phyloP scores from a whole-genome alignment of 208 protist genomes.

The Porcisia hertigi region DNA sequence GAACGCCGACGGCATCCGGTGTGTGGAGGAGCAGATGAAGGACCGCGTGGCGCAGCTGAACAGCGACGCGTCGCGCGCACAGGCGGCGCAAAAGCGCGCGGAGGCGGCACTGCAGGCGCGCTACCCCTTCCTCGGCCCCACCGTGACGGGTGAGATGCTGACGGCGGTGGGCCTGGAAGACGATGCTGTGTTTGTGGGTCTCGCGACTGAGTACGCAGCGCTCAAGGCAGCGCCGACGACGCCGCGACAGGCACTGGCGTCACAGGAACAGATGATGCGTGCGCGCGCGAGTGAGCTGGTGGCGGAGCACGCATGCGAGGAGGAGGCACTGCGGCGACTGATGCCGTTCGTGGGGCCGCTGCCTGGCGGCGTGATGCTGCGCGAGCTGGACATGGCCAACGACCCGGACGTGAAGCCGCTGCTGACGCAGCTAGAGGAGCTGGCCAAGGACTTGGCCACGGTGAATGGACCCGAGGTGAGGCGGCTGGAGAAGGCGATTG shows the following conservation, averaged over 20 bases:
- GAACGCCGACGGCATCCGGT: too few species aligned
- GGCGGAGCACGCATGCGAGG: constrained; percentile 13
- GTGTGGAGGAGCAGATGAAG: constrained; percentile 50
- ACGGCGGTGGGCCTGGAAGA: not conserved
- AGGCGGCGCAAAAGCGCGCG: not conserved
- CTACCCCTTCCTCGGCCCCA: constrained; percentile 1
- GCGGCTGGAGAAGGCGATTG: constrained; percentile 47
- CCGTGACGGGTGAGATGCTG: not conserved
- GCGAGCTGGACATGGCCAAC: constrained; percentile 28
- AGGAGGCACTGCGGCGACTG: constrained; percentile 25
- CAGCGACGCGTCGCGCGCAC: constrained; percentile 20
- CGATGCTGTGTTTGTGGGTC: not conserved
- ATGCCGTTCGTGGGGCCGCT: constrained; percentile 37
- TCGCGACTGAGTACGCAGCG: not conserved
- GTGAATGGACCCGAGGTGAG: constrained; percentile 29
- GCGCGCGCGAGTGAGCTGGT: constrained; percentile 26
- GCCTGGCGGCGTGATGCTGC: constrained; percentile 29
- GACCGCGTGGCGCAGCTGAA: constrained; percentile 35
- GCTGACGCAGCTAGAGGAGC: constrained; percentile 32
- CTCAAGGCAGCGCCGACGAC: not conserved
- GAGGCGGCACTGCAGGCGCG: not conserved
- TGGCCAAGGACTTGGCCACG: constrained; percentile 31
- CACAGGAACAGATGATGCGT: constrained; percentile 26
- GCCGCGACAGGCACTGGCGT: constrained; percentile 1
- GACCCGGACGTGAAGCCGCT: constrained; percentile 31